Conservation (phyloP, 2,329 filamentous ascomycete genomes). For the Bipolaris bicolor region DNA sequence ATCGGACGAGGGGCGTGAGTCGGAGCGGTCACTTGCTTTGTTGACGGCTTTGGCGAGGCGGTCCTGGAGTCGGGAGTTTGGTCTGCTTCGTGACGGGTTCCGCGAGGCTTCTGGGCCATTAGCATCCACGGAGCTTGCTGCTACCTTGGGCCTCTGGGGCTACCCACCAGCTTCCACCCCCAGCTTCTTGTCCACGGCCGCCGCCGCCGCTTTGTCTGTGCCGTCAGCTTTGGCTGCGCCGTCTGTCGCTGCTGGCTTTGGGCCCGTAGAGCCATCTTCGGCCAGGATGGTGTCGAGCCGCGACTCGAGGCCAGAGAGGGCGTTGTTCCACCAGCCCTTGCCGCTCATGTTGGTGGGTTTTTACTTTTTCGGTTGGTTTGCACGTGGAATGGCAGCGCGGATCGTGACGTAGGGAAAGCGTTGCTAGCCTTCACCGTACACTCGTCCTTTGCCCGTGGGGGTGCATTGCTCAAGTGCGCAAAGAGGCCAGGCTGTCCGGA, state of each 20-base stretch:
- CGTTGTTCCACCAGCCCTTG: constrained; percentile 63
- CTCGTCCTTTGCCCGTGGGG: constrained; percentile 34
- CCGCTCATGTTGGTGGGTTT: constrained; percentile 34
- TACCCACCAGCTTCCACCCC: constrained; percentile 43
- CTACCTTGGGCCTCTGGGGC: not conserved
- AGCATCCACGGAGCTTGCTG: constrained; percentile 21
- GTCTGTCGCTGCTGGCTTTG: constrained; percentile 50
- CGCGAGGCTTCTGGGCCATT: constrained; percentile 60
- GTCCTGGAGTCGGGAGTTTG: constrained; percentile 86
- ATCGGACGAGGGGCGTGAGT: constrained; percentile 57
- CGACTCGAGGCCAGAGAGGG: constrained; percentile 92
- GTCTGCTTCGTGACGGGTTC: constrained; percentile 67
- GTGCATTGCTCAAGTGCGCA: constrained; percentile 40
- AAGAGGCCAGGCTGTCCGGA: constrained; percentile 36
- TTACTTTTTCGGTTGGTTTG: not conserved
- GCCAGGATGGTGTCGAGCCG: constrained; percentile 89
- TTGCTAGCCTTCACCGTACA: constrained; percentile 38
- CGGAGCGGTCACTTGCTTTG: constrained; percentile 65
- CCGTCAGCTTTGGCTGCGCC: constrained; percentile 42
- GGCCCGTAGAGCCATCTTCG: constrained; percentile 69
- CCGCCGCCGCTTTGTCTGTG: constrained; percentile 30
- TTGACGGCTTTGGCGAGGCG: constrained; percentile 86
- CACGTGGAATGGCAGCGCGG: constrained; percentile 1
- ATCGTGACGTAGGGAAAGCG: constrained; percentile 9
- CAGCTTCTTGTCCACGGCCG: constrained; percentile 37